These are phyloP conservation scores for Acacia concinna DNA, from an alignment of 331 rosid species.

Conservation along the genomic window DNA sequence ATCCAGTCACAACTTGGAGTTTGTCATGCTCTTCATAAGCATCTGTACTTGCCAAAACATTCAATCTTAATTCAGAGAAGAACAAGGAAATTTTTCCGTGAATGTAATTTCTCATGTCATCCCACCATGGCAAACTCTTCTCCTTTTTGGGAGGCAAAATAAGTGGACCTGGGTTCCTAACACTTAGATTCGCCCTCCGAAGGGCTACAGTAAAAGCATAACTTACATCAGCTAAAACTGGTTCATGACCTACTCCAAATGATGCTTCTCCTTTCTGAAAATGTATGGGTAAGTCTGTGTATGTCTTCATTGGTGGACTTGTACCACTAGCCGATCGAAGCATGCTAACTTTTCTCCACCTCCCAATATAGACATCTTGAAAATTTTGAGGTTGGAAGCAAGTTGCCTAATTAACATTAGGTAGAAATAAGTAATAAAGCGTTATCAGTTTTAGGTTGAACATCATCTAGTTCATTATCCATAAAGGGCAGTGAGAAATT, in stretches of 20 bases:
- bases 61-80: conserved; percentile 62
- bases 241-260: conserved; percentile 94
- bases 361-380: conserved; percentile 87
- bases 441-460: conserved; percentile 18
- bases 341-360: conserved; percentile 90
- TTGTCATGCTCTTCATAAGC: conserved; percentile 92
- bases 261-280: conserved; percentile 75
- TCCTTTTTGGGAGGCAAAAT: conserved; percentile 82
- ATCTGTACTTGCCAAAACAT: conserved; percentile 72
- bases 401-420: conserved; percentile 75
- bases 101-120: conserved; percentile 90
- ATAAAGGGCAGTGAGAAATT: conserved; percentile 15
- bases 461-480: conserved; percentile 11
- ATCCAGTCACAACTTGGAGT: conserved; percentile 59
- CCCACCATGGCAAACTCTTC: conserved; percentile 98
- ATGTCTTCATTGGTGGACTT: conserved; percentile 93
- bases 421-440: conserved; percentile 36
- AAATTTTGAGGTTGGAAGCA: conserved; percentile 88
- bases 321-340: conserved; percentile 95
- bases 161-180: conserved; percentile 56
- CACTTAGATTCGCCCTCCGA: conserved; percentile 92
- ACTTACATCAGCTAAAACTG: conserved; percentile 85
- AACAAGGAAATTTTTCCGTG: conserved; percentile 70
- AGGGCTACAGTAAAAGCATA: conserved; percentile 91
- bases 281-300: conserved; percentile 67